phyloP scores from a whole-genome alignment of 2,329 filamentous ascomycete species.

The Ustulina deusta region DNA sequence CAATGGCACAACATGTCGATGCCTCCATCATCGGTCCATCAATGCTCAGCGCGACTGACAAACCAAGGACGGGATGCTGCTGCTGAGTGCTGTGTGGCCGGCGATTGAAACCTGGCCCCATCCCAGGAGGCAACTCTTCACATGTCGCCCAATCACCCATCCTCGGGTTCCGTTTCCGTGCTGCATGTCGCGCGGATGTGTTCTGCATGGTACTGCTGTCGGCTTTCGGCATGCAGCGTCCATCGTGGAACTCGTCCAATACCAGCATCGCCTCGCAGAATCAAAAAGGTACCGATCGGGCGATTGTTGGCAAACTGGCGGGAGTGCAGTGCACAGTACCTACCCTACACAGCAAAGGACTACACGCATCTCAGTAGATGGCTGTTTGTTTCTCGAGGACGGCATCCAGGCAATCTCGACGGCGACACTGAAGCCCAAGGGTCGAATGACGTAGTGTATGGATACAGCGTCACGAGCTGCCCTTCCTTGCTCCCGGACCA shows the following conservation, averaged over 20 bases:
- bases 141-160: conserved; percentile 23
- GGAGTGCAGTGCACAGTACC: no score
- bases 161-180: conserved; percentile 19
- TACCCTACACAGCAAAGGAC: no score
- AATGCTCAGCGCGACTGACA: conserved; percentile 14
- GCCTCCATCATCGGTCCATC: no score
- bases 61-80: conserved; percentile 5
- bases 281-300: conserved; percentile 3
- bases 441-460: not conserved
- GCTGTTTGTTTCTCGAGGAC: no score
- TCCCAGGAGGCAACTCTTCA: conserved; percentile 17
- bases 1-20: conserved; percentile 22
- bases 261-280: not conserved
- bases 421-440: not conserved
- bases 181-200: conserved; percentile 4
- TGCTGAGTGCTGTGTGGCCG: conserved; percentile 14
- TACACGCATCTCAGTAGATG: no score
- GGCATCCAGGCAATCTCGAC: no score
- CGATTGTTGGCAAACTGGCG: not conserved
- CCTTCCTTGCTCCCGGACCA: no score
- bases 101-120: conserved; percentile 19
- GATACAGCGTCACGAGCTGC: no score
- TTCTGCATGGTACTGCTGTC: conserved; percentile 20
- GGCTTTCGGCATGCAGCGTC: conserved; percentile 15
- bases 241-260: not conserved